Evolutionary conservation across 257 asterid species (phyloP), one percentile per base, ranked within the genome.

Genomic region (Penstemon davidsonii): DNA sequence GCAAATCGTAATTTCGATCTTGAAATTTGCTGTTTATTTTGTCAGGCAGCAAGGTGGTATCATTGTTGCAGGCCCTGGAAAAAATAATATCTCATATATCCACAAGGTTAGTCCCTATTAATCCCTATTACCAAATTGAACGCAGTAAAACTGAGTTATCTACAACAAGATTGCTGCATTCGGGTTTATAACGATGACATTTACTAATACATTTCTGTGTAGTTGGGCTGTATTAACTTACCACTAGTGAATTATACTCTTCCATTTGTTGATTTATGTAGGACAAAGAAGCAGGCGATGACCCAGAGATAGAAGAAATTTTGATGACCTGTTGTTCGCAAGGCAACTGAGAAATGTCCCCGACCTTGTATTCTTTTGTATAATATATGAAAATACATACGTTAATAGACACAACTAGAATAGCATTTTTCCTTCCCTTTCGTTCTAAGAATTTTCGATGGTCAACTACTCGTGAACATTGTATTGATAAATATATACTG

Each of bases 261-360:
- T 58, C 18, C 64, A 18, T 38, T 65, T 10, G 53, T 66, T 69
- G 65, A 39, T 77, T 66, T 13, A 1, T 39, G 66, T 70, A 93
- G 99, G 99, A 93, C 77, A 88, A 85, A 79, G 99, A 93, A 78
- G 96, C 96, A 13, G 96, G 99, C 12, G 96, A 93, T 67, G 97
- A 93, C 72, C 97, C 97, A 25, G 79, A 75, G 18, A 77, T 88
- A 45, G 79, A 79, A 13, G 96, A 88, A 12, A 79, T 93, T 82
- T 73, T 93, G 83, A 83, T 71, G 76, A 95, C 87, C 2, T 90
- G 97, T 54, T 88, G 95, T 79, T 50, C 43, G 67, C 82, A 72
- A 56, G 77, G 81, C 55, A 80, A 52, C 59, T 82, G 83, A 85
- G 62, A 67, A 70, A 60, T n/a, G 52, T 18, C 37, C 6, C 42